These are phyloP conservation scores for Sphaerulina vaccinii DNA, from an alignment of 2,329 filamentous ascomycete genomes.

Conservation along the genomic window DNA sequence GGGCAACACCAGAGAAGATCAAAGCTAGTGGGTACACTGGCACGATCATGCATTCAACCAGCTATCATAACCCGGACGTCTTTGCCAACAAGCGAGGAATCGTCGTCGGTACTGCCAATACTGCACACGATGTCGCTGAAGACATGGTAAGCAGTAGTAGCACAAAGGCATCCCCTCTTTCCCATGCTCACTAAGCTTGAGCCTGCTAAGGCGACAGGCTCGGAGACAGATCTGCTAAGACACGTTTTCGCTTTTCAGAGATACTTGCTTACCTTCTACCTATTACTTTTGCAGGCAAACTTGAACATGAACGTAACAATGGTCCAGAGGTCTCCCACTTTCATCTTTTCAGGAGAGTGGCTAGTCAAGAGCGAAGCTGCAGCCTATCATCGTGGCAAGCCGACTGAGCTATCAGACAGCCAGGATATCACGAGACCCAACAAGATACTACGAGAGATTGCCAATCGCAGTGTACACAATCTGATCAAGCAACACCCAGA, in stretches of 20 bases:
- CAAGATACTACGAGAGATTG: constrained; percentile 34
- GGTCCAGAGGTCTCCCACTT: constrained; percentile 47
- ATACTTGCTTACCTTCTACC: no score
- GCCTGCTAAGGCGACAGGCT: no score
- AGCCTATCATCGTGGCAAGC: constrained; percentile 24
- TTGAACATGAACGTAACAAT: constrained; percentile 46
- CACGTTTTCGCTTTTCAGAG: no score
- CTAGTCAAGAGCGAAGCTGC: constrained; percentile 20
- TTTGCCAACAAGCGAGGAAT: constrained; percentile 46
- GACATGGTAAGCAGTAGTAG: no score
- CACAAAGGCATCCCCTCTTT: no score
- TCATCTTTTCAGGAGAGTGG: constrained; percentile 38
- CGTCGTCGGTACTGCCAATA: constrained; percentile 51
- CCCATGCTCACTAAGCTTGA: no score
- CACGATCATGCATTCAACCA: constrained; percentile 37
- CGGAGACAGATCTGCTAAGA: no score
- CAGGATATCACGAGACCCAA: constrained; percentile 31
- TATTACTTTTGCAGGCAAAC: no score
- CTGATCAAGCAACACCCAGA: constrained; percentile 38
- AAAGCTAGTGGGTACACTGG: constrained; percentile 42
- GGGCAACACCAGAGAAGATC: constrained; percentile 33
- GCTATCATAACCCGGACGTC: constrained; percentile 36
- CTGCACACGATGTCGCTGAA: constrained; percentile 50
- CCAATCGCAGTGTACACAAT: constrained; percentile 32
- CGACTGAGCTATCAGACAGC: constrained; percentile 25